phyloP scores from a whole-genome alignment of 208 protist species.

The Leishmania braziliensis region DNA sequence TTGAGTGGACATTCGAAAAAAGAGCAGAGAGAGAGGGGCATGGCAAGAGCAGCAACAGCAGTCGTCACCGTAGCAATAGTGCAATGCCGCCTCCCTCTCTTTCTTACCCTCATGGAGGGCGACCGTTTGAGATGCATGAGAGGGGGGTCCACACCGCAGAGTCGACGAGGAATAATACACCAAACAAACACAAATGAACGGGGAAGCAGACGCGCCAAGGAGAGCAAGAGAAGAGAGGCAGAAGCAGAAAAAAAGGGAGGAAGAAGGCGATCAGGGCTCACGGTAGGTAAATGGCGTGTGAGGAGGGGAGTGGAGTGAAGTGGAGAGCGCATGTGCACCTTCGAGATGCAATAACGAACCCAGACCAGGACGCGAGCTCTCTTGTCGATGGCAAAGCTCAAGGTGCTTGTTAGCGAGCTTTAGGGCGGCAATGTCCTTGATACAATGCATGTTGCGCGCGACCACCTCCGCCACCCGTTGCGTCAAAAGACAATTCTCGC shows the following conservation, averaged over 20 bases:
- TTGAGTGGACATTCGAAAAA: neutral
- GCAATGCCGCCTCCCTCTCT: neutral
- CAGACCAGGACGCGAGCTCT: neutral
- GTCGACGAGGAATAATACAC: neutral
- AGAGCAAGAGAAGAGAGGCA: neutral
- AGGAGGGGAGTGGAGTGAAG: neutral
- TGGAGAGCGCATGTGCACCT: neutral
- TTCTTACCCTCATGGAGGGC: neutral
- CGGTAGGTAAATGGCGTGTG: neutral
- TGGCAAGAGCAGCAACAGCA: neutral
- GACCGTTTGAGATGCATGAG: neutral
- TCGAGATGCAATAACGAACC: neutral
- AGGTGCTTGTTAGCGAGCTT: constrained; percentile 15
- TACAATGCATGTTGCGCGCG: constrained; percentile 28
- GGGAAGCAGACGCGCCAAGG: neutral
- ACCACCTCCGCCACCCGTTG: constrained; percentile 29
- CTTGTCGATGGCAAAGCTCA: neutral
- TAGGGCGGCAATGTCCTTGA: constrained; percentile 29
- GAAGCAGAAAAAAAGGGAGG: neutral
- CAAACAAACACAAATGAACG: neutral
- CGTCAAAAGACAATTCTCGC: constrained; percentile 39
- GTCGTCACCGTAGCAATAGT: neutral
- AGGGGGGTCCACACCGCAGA: neutral
- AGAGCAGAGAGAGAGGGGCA: neutral
- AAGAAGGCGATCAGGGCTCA: neutral